Evolutionary conservation across 2,329 filamentous ascomycete species (phyloP), one percentile per base, ranked within the genome.

Genomic region (Colletotrichum musae): DNA sequence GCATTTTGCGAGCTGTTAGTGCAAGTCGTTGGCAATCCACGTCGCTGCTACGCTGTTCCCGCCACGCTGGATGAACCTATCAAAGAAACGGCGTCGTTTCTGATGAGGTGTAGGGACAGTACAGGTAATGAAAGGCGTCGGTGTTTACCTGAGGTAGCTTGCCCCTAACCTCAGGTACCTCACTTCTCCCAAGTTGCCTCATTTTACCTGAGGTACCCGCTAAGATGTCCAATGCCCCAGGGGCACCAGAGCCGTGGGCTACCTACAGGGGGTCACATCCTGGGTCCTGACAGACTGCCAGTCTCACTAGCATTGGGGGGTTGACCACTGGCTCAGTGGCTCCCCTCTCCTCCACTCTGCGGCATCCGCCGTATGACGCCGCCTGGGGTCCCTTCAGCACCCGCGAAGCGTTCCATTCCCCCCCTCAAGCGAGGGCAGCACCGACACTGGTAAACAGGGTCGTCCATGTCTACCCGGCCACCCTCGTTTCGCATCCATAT

Each of bases 281-380:
- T 36, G 32, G 32, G 32, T 9, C 32, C 32, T 36, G 32, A 36
- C 32, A 36, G 7, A 36, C 32, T 9, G 32, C 10, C 32, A 36
- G 32, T 36, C 32, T 36, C 7, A 36, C 32, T 36, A 3, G 32
- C 9, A 36, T 36, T 10, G 32, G 32, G 32, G 32, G 32, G 32
- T 47, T 47, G 16, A 47, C 45, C 47, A 7, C 47, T 21, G n/a
- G 12, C 18, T 48, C 13, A n/a, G 13, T 48, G 45, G 48, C 56
- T 56, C 56, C 60, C 67, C 67, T 57, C 64, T 52, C 47, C 56
- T 67, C 67, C 67, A 67, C 67, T 70, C 57, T 61, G 67, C 67
- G 56, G 67, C 67, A 70, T 45, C 57, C 67, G 51, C 57, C 57
- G 67, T 67, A 67, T 61, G 67, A 70, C 63, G 57, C 57, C 57